Percentiles rank a stretch among this genome's conserved stretches.
These are phyloP conservation scores for Solanum sitiens DNA, from an alignment of 257 asterid genomes.

Conservation along the genomic window DNA sequence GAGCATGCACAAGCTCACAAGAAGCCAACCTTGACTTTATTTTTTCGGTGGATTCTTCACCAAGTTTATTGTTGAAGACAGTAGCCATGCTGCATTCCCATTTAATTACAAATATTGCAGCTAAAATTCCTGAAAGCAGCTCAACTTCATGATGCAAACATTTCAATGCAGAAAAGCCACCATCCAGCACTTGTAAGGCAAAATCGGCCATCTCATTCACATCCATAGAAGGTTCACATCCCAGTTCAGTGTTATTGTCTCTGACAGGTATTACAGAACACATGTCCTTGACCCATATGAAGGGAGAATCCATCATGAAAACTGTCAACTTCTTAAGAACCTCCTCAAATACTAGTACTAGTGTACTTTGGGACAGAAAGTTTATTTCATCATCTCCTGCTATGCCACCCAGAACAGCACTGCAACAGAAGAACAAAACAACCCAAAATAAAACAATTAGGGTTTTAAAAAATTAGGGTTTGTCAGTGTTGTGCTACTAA, in stretches of 20 bases:
- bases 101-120: constrained; percentile 55
- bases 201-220: constrained; percentile 52
- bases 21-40: constrained; percentile 41
- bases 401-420: constrained; percentile 81
- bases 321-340: constrained; percentile 36
- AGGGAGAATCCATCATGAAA: constrained; percentile 59
- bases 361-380: constrained; percentile 44
- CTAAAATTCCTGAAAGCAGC: constrained; percentile 54
- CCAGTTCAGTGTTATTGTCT: constrained; percentile 17
- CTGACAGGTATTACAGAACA: constrained; percentile 33
- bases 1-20: constrained; percentile 49
- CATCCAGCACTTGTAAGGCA: constrained; percentile 64
- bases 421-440: constrained; percentile 25
- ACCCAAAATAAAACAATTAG: background rate
- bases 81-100: constrained; percentile 68
- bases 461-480: background rate
- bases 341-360: constrained; percentile 44
- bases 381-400: constrained; percentile 43
- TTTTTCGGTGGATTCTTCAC: constrained; percentile 28
- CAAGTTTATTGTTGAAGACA: constrained; percentile 30
- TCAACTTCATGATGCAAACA: constrained; percentile 36
- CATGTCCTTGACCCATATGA: constrained; percentile 66
- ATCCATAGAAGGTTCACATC: constrained; percentile 28
- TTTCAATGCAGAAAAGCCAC: constrained; percentile 55
- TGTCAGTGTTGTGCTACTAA: background rate